These are phyloP conservation scores for Claviceps sp. DNA, from an alignment of 2,329 filamentous ascomycete genomes.

Conservation along the genomic window DNA sequence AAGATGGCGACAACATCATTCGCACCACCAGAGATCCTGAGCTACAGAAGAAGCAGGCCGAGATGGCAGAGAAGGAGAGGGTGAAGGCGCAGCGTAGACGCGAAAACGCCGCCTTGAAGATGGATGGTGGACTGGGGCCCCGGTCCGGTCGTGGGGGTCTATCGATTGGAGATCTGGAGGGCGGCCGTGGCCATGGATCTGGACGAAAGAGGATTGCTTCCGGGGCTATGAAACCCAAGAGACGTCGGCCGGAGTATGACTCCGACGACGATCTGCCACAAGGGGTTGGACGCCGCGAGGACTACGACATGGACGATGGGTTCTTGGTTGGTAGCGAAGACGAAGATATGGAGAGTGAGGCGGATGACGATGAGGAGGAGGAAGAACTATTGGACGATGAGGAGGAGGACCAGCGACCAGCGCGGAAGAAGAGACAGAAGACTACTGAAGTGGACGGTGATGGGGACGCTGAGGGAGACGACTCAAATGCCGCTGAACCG, in stretches of 20 bases:
- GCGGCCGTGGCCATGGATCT: slow-evolving; percentile 35
- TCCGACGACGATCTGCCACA: slow-evolving; percentile 61
- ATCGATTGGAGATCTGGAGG: slow-evolving; percentile 58
- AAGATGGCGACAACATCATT: slow-evolving; percentile 52
- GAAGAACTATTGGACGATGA: slow-evolving; percentile 44
- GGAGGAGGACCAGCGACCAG: slow-evolving; percentile 36
- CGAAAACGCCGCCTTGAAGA: slow-evolving; percentile 53
- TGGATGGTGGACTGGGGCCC: slow-evolving; percentile 40
- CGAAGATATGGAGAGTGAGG: slow-evolving; percentile 48
- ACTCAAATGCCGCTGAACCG: slow-evolving; percentile 31
- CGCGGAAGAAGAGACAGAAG: slow-evolving; percentile 35
- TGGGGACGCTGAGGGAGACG: slow-evolving; percentile 40
- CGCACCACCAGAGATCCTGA: slow-evolving; percentile 62
- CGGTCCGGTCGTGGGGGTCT: slow-evolving; percentile 42
- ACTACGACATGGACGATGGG: slow-evolving; percentile 69
- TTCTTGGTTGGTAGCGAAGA: slow-evolving; percentile 68
- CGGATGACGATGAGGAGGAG: slow-evolving; percentile 49
- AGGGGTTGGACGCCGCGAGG: slow-evolving; percentile 49
- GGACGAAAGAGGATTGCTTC: slow-evolving; percentile 39
- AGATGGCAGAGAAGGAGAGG: slow-evolving; percentile 61
- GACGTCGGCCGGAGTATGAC: slow-evolving; percentile 52
- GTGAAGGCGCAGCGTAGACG: slow-evolving; percentile 51
- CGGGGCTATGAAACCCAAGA: slow-evolving; percentile 36
- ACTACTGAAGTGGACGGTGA: slow-evolving; percentile 35
- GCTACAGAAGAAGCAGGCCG: slow-evolving; percentile 58